phyloP scores from a whole-genome alignment of 495 filamentous ascomycete genomes.

The Rostrohypoxylon terebratum region DNA sequence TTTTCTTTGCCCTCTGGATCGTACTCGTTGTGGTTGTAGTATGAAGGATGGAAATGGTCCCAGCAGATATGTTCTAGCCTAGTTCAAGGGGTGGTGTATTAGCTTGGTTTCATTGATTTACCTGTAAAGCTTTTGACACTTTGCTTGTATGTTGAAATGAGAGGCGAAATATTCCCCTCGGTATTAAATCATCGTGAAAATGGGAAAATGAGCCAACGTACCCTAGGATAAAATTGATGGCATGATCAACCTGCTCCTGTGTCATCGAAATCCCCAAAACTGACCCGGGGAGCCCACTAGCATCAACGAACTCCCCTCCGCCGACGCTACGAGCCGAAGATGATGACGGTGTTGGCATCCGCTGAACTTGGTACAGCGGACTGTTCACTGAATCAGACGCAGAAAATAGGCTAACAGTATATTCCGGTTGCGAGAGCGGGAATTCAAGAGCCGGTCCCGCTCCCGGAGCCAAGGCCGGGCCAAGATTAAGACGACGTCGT shows the following conservation, averaged over 20 bases:
- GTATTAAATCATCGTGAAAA: background rate
- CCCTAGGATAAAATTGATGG: constrained; percentile 65
- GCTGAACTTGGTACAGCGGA: constrained; percentile 48
- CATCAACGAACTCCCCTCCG: background rate
- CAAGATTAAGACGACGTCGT: constrained; percentile 1
- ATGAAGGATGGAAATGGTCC: constrained; percentile 55
- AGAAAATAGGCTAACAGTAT: constrained; percentile 52
- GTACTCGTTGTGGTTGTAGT: constrained; percentile 46
- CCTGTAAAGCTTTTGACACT: background rate
- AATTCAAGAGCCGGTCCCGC: background rate
- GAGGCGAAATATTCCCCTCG: too few relatives aligned
- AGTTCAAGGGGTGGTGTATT: background rate
- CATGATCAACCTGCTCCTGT: constrained; percentile 54
- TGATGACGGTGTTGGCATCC: constrained; percentile 22
- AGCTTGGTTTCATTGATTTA: background rate
- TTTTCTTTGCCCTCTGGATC: constrained; percentile 41
- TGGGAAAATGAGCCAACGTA: constrained; percentile 39
- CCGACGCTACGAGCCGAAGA: constrained; percentile 8
- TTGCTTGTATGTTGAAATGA: background rate
- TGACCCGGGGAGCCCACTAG: background rate
- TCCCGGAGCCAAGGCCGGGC: constrained; percentile 2
- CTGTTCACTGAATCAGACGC: constrained; percentile 44
- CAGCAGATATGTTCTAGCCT: constrained; percentile 65
- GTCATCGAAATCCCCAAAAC: constrained; percentile 28
- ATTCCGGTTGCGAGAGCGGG: constrained; percentile 21